phyloP scores from a whole-genome alignment of 2,329 filamentous ascomycete species.

The Xylaria sp. region DNA sequence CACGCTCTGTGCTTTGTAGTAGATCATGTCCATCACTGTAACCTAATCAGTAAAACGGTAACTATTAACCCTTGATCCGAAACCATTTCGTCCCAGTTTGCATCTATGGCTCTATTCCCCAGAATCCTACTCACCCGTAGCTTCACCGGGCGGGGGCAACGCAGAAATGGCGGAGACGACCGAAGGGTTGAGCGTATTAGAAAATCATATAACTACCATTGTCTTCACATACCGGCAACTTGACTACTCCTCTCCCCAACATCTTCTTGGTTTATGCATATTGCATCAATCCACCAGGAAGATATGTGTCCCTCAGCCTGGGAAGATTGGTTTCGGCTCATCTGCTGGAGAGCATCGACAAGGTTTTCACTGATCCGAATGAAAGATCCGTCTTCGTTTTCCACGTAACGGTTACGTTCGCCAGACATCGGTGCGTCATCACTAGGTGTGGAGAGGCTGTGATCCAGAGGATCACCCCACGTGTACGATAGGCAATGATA shows the following conservation, averaged over 20 bases:
- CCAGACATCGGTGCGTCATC: neutral
- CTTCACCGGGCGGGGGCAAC: neutral
- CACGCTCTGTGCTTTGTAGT: constrained; percentile 8
- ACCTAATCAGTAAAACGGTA: neutral
- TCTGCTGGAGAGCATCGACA: constrained; percentile 4
- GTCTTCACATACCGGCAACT: neutral
- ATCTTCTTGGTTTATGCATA: constrained; percentile 4
- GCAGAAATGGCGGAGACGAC: neutral
- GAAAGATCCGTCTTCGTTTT: neutral
- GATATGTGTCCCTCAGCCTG: neutral
- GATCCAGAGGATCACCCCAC: constrained; percentile 16
- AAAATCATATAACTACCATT: neutral
- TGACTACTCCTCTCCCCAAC: neutral
- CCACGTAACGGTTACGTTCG: neutral
- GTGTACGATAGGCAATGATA: constrained; percentile 15
- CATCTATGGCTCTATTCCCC: no score
- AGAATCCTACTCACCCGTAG: neutral
- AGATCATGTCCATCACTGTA: constrained; percentile 17
- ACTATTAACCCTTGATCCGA: neutral
- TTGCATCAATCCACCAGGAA: constrained; percentile 18
- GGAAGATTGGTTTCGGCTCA: neutral
- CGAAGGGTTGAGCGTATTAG: neutral
- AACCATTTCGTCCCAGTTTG: neutral
- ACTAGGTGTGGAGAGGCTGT: neutral
- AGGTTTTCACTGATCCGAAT: constrained; percentile 7